phyloP scores from a whole-genome alignment of 371 early-diverging fungal species.

The Capillidium rhysosporum region DNA sequence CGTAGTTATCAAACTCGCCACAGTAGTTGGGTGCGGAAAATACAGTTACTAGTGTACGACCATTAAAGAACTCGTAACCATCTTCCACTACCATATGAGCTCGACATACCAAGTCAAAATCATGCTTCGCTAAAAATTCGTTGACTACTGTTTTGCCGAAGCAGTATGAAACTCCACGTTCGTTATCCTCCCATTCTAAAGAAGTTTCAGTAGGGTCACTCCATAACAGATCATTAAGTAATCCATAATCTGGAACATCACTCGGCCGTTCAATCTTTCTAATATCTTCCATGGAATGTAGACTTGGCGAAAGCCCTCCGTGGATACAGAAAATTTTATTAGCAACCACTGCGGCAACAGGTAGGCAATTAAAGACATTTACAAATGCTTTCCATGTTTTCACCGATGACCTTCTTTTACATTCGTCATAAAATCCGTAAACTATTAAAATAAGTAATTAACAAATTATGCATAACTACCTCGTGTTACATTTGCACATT shows the following conservation, averaged over 20 bases:
- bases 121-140: constrained; percentile 77
- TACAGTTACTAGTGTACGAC: constrained; percentile 81
- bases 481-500: constrained; percentile 83
- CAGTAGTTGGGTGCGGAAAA: constrained; percentile 95
- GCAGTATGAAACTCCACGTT: constrained; percentile 75
- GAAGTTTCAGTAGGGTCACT: constrained; percentile 71
- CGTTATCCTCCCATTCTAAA: constrained; percentile 76
- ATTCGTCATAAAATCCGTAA: constrained; percentile 99
- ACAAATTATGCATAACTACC: not conserved
- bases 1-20: constrained; percentile 90
- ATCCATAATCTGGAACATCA: constrained; percentile 87
- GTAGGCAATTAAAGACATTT: constrained; percentile 83
- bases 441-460: constrained; percentile 18
- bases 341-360: constrained; percentile 84
- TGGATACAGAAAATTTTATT: constrained; percentile 93
- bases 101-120: constrained; percentile 78
- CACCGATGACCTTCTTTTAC: constrained; percentile 75
- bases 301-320: constrained; percentile 85
- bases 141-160: constrained; percentile 76
- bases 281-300: constrained; percentile 75
- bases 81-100: constrained; percentile 95
- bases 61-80: constrained; percentile 89
- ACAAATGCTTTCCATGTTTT: constrained; percentile 88
- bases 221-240: constrained; percentile 90
- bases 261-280: constrained; percentile 81